Base-by-base conservation (phyloP, 208 protist species). In the Trypanosoma rangeli region DNA sequence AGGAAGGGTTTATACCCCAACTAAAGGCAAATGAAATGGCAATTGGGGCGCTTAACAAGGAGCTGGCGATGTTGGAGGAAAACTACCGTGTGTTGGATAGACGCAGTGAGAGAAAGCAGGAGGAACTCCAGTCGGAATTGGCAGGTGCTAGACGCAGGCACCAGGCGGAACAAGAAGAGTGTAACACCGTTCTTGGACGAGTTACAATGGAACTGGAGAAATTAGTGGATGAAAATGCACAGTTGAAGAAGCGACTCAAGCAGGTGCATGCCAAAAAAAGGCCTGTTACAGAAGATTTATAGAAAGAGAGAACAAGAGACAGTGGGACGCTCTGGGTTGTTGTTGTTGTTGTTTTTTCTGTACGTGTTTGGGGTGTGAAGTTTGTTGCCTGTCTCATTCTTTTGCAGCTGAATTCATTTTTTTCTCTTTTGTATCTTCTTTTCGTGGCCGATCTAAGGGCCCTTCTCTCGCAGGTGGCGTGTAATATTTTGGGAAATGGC, bases 171-270 rank as follows among this genome's bases (percentile, higher is more conserved):
- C 63, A 86, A 8, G 70, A 82, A 15, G 88, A 94, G 50, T 87
- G 78, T 56, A 81, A 94, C 65, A 63, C 76, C 0, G 82, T 89
- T 48, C 64, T 94, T 18, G 63, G 74, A 20, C 68, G 83, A 5
- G 46, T 94, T 0, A 82, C 85, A 22, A 61, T 80, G 4, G 88
- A 94, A 52, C 59, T 94, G 28, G 88, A 94, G 64, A 68, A 82
- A 56, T 62, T 91, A 8, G 86, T 94, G 13, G 59, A 57, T 0
- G 85, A 91, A 65, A 94, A 94, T 64, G 82, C 78, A 20, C 75
- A 79, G 22, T 64, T 94, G 24, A 88, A 85, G 63, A 69, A 79
- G 26, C 73, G 74, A 26, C 31, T 70, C 18, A 64, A 35, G 31
- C 24, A 54, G 8, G 61, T 33, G 24, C n/a, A 65, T 26, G 46